phyloP scores from a whole-genome alignment of 768 basidiomycete genomes.

The Lentinula aciculospora region DNA sequence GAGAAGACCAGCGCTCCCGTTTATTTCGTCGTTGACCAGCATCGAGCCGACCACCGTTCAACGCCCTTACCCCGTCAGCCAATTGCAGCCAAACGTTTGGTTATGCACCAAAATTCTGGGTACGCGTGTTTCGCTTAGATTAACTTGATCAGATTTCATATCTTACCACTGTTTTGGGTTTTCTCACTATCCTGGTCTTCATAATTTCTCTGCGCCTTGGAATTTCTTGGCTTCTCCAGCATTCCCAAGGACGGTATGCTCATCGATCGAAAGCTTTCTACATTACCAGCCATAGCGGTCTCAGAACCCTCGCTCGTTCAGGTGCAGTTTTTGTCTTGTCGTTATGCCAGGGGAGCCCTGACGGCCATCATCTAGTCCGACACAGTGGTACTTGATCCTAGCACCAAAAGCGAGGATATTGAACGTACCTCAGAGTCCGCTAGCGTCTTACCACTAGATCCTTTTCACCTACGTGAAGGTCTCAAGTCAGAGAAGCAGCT shows the following conservation, averaged over 20 bases:
- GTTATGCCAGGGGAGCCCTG: slow-evolving; percentile 8
- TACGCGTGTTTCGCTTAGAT: slow-evolving; percentile 19
- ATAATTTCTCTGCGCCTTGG: slow-evolving; percentile 8
- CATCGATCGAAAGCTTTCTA: slow-evolving; percentile 23
- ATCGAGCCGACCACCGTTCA: background rate
- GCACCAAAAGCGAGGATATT: slow-evolving; percentile 25
- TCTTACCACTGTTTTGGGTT: slow-evolving; percentile 35
- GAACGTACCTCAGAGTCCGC: slow-evolving; percentile 34
- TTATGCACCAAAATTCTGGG: background rate
- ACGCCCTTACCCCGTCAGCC: background rate
- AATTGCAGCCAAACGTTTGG: background rate
- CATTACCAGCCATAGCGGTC: slow-evolving; percentile 17
- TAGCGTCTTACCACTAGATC: slow-evolving; percentile 41
- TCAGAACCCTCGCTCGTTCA: slow-evolving; percentile 17
- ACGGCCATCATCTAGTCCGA: slow-evolving; percentile 34
- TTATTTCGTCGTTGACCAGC: background rate
- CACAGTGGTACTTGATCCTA: slow-evolving; percentile 43
- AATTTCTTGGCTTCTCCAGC: slow-evolving; percentile 20
- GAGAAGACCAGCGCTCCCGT: background rate
- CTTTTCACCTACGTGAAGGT: slow-evolving; percentile 59
- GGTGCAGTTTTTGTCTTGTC: slow-evolving; percentile 15
- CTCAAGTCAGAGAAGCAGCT: slow-evolving; percentile 26
- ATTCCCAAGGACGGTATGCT: slow-evolving; percentile 25
- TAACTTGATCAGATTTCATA: slow-evolving; percentile 30
- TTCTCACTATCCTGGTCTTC: slow-evolving; percentile 19